A percentile compares a stretch with the other conserved stretches of the same genome.
phyloP scores from a whole-genome alignment of 139 green algal species.

The Chlorella sp. region DNA sequence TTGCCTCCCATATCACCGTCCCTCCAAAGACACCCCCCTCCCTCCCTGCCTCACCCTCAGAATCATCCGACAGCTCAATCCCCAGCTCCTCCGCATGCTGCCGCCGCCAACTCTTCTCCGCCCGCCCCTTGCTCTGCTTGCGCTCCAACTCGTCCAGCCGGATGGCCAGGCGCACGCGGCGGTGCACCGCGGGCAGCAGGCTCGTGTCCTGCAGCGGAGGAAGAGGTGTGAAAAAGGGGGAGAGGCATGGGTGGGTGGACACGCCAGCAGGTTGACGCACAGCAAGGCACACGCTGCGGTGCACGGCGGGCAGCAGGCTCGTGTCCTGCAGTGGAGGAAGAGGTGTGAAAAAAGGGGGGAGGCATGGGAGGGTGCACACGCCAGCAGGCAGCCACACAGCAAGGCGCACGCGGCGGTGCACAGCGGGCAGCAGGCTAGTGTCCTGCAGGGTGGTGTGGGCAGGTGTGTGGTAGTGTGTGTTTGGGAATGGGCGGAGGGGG shows the following conservation, averaged over 20 bases:
- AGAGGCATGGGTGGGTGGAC: neutral
- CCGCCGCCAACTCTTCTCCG: slow-evolving; percentile 66
- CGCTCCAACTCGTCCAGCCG: slow-evolving; percentile 75
- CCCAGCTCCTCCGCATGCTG: slow-evolving; percentile 61
- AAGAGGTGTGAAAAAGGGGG: neutral
- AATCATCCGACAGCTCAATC: slow-evolving; percentile 52
- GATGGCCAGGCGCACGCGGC: slow-evolving; percentile 59
- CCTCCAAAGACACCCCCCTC: neutral
- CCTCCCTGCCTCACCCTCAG: slow-evolving; percentile 7
- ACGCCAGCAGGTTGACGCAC: neutral
- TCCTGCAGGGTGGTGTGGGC: no score
- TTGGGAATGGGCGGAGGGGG: no score
- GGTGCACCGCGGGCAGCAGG: slow-evolving; percentile 43
- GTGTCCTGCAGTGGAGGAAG: no score
- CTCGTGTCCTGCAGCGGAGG: slow-evolving; percentile 19
- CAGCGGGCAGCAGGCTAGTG: no score
- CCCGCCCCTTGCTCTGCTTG: slow-evolving; percentile 62
- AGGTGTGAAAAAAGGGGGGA: neutral
- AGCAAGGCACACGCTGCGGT: neutral
- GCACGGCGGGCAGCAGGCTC: no score
- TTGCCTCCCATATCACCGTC: no score
- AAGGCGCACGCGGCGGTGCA: neutral
- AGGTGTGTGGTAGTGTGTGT: no score
- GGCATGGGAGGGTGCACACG: neutral
- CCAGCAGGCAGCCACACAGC: neutral